Conservation (phyloP, 2,329 filamentous ascomycete species). For the Monosporascus sp. region DNA sequence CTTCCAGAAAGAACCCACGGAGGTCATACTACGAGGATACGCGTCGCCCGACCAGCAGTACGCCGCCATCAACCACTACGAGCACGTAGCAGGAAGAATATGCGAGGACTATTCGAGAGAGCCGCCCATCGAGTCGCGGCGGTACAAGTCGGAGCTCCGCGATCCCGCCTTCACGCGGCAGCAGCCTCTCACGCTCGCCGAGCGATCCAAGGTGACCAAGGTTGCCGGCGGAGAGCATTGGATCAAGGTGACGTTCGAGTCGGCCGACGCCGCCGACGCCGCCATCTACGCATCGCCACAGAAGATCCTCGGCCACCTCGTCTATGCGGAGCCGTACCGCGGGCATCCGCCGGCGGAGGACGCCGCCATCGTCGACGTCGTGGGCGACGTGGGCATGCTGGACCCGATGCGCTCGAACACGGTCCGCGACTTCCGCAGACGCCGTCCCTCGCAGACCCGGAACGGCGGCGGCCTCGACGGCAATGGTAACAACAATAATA, state of each 20-base stretch:
- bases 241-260: slow-evolving; percentile 84
- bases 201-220: slow-evolving; percentile 72
- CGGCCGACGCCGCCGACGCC: slow-evolving; percentile 62
- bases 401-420: slow-evolving; percentile 16
- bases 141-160: slow-evolving; percentile 70
- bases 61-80: slow-evolving; percentile 84
- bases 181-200: slow-evolving; percentile 61
- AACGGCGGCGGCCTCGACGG: not conserved
- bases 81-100: slow-evolving; percentile 77
- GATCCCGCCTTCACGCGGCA: slow-evolving; percentile 66
- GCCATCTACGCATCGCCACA: slow-evolving; percentile 68
- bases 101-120: slow-evolving; percentile 91
- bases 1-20: slow-evolving; percentile 46
- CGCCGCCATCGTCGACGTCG: slow-evolving; percentile 53
- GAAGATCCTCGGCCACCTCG: slow-evolving; percentile 62
- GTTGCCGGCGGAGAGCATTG: slow-evolving; percentile 84
- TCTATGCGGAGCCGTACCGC: slow-evolving; percentile 66
- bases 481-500: not conserved
- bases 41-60: slow-evolving; percentile 62
- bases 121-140: slow-evolving; percentile 63
- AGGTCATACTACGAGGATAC: slow-evolving; percentile 84
- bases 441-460: slow-evolving; percentile 16
- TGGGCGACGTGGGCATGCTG: slow-evolving; percentile 32
- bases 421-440: slow-evolving; percentile 10
- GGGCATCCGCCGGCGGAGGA: slow-evolving; percentile 61